phyloP scores from a whole-genome alignment of 768 basidiomycete genomes.

The Trametes sanguinea region DNA sequence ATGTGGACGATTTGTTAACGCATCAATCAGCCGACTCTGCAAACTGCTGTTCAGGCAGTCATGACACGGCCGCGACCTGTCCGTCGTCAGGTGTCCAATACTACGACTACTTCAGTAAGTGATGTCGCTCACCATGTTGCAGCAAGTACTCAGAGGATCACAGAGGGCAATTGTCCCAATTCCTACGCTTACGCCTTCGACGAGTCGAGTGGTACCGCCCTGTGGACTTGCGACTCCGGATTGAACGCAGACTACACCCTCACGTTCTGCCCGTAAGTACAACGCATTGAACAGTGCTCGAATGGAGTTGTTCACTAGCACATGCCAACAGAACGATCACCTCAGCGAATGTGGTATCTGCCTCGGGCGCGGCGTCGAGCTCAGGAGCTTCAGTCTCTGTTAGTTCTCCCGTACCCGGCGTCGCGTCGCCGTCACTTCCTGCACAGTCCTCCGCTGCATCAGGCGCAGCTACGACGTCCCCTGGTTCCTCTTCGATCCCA shows the following conservation, averaged over 20 bases:
- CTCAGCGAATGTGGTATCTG: neutral
- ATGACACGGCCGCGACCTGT: constrained; percentile 34
- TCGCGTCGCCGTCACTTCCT: no score
- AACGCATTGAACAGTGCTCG: neutral
- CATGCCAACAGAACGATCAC: neutral
- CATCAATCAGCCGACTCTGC: constrained; percentile 29
- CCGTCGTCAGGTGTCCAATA: constrained; percentile 33
- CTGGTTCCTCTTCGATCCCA: no score
- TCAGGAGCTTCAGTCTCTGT: no score
- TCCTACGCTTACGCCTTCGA: constrained; percentile 30
- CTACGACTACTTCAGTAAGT: constrained; percentile 31
- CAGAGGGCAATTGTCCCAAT: constrained; percentile 29
- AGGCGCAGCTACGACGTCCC: no score
- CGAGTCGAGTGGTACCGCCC: constrained; percentile 43
- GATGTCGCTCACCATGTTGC: neutral
- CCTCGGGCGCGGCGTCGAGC: no score
- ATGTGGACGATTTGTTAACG: neutral
- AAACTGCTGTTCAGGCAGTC: constrained; percentile 38
- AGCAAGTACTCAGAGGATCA: neutral
- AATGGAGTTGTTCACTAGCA: no score
- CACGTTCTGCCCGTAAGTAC: constrained; percentile 33
- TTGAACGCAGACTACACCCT: constrained; percentile 31
- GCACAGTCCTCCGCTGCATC: no score
- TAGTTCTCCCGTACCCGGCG: no score
- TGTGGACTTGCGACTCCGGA: constrained; percentile 51